A percentile compares a stretch with the other conserved stretches of the same genome.
Conservation (phyloP, 2,329 filamentous ascomycete genomes). For the Aspergillus tubingensis region DNA sequence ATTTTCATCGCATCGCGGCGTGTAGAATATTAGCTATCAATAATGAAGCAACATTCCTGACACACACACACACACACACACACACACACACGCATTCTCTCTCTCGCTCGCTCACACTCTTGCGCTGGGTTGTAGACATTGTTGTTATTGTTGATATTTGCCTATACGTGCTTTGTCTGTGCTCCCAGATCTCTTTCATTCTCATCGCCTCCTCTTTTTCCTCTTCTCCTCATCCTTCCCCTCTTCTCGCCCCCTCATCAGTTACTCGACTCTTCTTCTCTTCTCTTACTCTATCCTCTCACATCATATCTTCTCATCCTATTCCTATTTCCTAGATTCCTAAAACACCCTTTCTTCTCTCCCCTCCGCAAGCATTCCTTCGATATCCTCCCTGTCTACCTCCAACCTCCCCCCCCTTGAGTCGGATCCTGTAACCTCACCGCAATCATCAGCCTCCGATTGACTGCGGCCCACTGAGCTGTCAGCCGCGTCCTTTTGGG, state of each 20-base stretch:
- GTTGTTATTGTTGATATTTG: neutral
- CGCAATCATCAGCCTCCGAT: constrained; percentile 32
- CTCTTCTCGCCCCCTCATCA: neutral
- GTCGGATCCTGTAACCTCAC: constrained; percentile 19
- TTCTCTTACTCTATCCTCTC: neutral
- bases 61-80: no score
- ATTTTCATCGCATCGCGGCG: constrained; percentile 4
- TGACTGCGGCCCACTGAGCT: constrained; percentile 23
- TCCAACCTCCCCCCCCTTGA: constrained; percentile 9
- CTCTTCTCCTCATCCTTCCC: constrained; percentile 10
- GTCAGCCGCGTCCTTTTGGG: constrained; percentile 17
- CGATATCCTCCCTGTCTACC: constrained; percentile 15
- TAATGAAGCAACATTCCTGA: neutral
- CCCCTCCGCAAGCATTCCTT: neutral
- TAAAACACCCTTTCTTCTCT: constrained; percentile 3
- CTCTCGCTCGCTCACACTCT: no score
- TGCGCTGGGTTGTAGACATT: neutral
- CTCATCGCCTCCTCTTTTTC: neutral
- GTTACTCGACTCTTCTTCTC: constrained; percentile 4
- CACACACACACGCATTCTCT: no score
- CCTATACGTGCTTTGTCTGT: neutral
- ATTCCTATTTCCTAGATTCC: neutral
- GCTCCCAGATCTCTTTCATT: neutral
- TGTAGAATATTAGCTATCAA: neutral
- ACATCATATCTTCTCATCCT: constrained; percentile 1